Conservation (phyloP, 2,329 filamentous ascomycete species). For the Akanthomyces dipterigenus region DNA sequence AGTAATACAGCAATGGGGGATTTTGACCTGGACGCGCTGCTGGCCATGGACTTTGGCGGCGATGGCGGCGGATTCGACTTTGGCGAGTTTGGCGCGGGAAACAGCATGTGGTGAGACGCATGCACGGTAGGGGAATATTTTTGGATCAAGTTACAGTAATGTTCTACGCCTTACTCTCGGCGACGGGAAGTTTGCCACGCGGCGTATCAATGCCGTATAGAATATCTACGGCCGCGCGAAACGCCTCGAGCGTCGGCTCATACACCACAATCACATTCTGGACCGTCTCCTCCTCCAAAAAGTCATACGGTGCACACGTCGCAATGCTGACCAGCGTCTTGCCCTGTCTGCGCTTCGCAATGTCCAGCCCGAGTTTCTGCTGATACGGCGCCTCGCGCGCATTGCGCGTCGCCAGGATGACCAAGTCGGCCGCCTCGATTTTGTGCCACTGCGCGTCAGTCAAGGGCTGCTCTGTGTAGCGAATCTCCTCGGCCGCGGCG, state of each 20-base stretch:
- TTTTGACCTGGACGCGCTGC: slow-evolving; percentile 1
- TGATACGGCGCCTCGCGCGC: slow-evolving; percentile 20
- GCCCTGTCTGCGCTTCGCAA: slow-evolving; percentile 14
- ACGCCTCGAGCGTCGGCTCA: slow-evolving; percentile 21
- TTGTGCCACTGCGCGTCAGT: slow-evolving; percentile 15
- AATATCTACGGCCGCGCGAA: slow-evolving; percentile 17
- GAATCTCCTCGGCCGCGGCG: slow-evolving; percentile 15
- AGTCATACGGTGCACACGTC: slow-evolving; percentile 22
- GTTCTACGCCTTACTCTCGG: not conserved
- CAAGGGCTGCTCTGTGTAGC: slow-evolving; percentile 17
- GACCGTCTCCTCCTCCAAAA: slow-evolving; percentile 17
- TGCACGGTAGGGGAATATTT: not conserved
- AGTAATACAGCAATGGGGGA: not conserved
- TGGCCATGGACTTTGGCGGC: slow-evolving; percentile 1
- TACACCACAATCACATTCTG: slow-evolving; percentile 20
- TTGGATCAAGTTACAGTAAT: not conserved
- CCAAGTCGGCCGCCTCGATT: slow-evolving; percentile 18
- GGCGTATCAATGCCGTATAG: slow-evolving; percentile 16
- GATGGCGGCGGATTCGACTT: not conserved
- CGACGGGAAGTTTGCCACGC: slow-evolving; percentile 16
- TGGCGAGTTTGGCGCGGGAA: not conserved
- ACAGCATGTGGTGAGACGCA: not conserved
- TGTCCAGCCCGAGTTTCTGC: slow-evolving; percentile 16
- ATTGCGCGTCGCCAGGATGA: slow-evolving; percentile 21
- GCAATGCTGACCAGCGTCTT: slow-evolving; percentile 17